Percentiles rank a stretch among this genome's conserved stretches.
These are phyloP conservation scores for Quercus aquifolioides DNA, from an alignment of 306 rosid species.

Conservation along the genomic window DNA sequence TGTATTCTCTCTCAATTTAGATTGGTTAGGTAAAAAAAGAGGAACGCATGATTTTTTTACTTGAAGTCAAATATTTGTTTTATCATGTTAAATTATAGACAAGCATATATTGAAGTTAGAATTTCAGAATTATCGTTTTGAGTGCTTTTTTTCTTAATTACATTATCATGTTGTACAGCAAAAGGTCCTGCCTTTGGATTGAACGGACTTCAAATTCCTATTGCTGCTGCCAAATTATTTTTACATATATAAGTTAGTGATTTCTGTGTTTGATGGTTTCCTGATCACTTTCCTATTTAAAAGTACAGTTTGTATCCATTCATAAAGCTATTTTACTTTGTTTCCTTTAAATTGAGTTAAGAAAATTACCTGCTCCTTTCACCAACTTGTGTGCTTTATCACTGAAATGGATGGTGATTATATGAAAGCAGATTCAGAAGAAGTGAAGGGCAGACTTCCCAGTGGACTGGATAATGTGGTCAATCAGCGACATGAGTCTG, in stretches of 20 bases:
- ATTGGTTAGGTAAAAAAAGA: not conserved
- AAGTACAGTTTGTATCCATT: not conserved
- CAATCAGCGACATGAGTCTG: constrained; percentile 21
- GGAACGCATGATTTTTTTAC: not conserved
- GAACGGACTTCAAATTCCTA: constrained; percentile 1
- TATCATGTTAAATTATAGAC: not conserved
- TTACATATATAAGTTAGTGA: not conserved
- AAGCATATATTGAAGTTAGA: not conserved
- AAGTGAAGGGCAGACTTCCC: not conserved
- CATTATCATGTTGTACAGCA: not conserved
- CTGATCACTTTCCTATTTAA: not conserved
- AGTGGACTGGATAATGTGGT: constrained; percentile 17
- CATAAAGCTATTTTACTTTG: not conserved
- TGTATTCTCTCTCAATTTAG: not conserved
- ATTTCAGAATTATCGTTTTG: not conserved
- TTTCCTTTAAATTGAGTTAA: not conserved
- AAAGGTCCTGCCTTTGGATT: not conserved
- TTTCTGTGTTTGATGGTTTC: not conserved
- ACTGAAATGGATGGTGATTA: constrained; percentile 11
- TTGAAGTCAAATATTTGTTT: not conserved
- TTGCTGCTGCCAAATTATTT: not conserved
- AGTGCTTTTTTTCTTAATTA: not conserved
- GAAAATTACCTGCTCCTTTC: not conserved
- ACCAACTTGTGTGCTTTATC: not conserved
- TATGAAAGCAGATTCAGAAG: constrained; percentile 29